These are phyloP conservation scores for Pistacia atlantica DNA, from an alignment of 345 rosid species.

Conservation along the genomic window DNA sequence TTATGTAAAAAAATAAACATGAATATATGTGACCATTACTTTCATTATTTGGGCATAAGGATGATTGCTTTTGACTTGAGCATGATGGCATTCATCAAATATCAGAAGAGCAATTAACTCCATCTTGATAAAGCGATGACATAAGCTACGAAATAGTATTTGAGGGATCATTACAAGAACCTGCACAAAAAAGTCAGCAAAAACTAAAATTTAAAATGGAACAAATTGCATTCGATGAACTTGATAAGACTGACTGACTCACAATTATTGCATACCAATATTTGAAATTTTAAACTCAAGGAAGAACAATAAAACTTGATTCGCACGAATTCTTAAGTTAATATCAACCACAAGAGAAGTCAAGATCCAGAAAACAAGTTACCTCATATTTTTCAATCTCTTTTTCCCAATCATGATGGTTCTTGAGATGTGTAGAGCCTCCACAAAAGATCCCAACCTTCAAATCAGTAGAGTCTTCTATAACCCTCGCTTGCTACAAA, in stretches of 20 bases:
- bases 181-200: constrained; percentile 40
- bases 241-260: neutral
- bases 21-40: constrained; percentile 46
- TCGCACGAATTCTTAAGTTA: neutral
- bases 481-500: constrained; percentile 85
- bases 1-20: constrained; percentile 1
- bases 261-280: neutral
- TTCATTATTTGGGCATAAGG: constrained; percentile 94
- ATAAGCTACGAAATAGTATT: constrained; percentile 64
- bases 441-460: constrained; percentile 76
- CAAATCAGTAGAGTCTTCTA: constrained; percentile 64
- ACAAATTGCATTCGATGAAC: constrained; percentile 12
- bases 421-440: constrained; percentile 51
- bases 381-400: constrained; percentile 82
- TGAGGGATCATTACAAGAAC: constrained; percentile 96
- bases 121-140: constrained; percentile 93
- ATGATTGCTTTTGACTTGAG: constrained; percentile 78
- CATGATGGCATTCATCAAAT: constrained; percentile 97
- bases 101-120: constrained; percentile 81
- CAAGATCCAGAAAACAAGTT: constrained; percentile 16
- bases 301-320: neutral
- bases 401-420: constrained; percentile 69
- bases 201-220: constrained; percentile 12
- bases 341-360: neutral
- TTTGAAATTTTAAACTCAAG: neutral